A percentile compares a stretch with the other conserved stretches of the same genome.
These are phyloP conservation scores for Gastrolobium villosum DNA, from an alignment of 306 rosid genomes.

Conservation along the genomic window DNA sequence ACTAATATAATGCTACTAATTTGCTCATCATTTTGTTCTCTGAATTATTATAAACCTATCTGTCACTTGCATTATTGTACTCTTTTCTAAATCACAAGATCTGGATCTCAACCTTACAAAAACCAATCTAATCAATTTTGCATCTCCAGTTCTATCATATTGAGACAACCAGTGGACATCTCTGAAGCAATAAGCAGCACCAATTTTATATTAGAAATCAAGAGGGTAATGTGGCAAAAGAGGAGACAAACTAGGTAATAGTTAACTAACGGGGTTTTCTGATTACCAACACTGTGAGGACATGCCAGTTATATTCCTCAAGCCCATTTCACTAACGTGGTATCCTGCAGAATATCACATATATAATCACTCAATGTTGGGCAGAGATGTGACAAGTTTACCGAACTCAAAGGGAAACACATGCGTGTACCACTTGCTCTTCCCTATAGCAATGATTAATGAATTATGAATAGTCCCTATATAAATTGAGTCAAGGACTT, in stretches of 20 bases:
- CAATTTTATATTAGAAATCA: constrained; percentile 25
- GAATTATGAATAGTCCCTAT: constrained; percentile 12
- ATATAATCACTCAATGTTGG: constrained; percentile 43
- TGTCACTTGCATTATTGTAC: constrained; percentile 13
- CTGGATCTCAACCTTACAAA: constrained; percentile 48
- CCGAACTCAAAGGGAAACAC: constrained; percentile 52
- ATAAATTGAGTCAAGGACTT: constrained; percentile 39
- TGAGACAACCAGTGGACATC: constrained; percentile 41
- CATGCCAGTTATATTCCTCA: constrained; percentile 39
- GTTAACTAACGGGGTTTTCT: constrained; percentile 45
- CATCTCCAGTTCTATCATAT: constrained; percentile 14
- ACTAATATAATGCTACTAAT: constrained; percentile 11
- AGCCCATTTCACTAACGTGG: background rate
- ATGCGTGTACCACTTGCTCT: constrained; percentile 6
- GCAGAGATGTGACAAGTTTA: constrained; percentile 50
- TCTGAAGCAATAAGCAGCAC: constrained; percentile 31
- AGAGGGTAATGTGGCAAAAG: constrained; percentile 54
- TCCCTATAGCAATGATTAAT: background rate
- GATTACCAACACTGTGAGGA: constrained; percentile 44
- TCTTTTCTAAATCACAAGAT: constrained; percentile 25
- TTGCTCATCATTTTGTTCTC: constrained; percentile 25
- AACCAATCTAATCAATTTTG: constrained; percentile 8
- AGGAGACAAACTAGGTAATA: constrained; percentile 47
- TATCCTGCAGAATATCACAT: background rate
- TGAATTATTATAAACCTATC: constrained; percentile 38